Base-by-base conservation (phyloP, 2,329 filamentous ascomycete species). In the Pseudogymnoascus sp. region DNA sequence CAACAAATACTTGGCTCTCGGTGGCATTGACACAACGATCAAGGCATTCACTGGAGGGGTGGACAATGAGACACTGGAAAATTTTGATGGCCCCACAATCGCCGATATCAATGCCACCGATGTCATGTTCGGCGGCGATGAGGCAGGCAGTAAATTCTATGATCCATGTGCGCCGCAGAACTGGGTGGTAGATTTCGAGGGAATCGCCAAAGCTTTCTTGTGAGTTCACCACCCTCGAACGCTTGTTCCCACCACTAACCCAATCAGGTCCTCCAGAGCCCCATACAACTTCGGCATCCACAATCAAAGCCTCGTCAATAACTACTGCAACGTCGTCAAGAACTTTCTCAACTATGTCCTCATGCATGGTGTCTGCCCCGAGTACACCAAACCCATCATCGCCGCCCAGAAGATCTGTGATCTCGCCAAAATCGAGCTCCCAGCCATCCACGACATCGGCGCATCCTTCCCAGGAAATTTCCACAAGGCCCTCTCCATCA, bases 261-360 rank as follows among this genome's bases (percentile, higher is more conserved):
- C 2, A 16, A 47, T 11, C 50, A 83, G 83, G 53, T 85, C 85
- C 13, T 79, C 79, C 4, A 81, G 79, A 44, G 81, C 89, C 5
- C 80, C 83, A 0, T 77, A 77, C 26, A 77, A 83, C 38, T 83
- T 84, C 38, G 79, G 83, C 16, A 83, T 84, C 59, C 81, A 86
- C 11, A 79, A 76, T 4, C 72, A 79, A 14, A 72, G 76, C 0
- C 75, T 81, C 11, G 80, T 92, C 65, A 76, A 81, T n/a, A 74
- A 81, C 6, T 86, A 85, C 2, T 84, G 87, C 19, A 81, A 82
- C 35, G 84, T 96, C 0, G 80, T 97, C 42, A 84, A 85, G 65
- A 96, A 95, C 72, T 97, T 97, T 72, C 84, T 96, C 67, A 90
- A 91, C 67, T 99, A 97, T 68, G 79, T 97, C 0, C 79, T 93